Evolutionary conservation across 257 asterid genomes (phyloP).

Genomic region (Ballota nigra): DNA sequence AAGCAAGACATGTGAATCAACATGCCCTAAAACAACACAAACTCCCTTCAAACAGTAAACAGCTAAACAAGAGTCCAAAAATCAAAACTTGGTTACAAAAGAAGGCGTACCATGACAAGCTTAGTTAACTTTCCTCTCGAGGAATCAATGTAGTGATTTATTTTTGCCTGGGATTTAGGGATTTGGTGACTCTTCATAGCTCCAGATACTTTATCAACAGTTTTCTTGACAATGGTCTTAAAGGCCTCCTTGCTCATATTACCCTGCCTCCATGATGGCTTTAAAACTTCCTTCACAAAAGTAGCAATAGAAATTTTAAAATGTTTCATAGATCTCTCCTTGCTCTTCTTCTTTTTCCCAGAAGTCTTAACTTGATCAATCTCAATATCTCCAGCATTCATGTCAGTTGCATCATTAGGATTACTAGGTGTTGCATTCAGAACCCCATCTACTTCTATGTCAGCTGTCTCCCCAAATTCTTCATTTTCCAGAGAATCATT

Average conservation of each 20-base stretch:
- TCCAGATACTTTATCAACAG: constrained; percentile 98
- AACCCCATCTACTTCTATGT: constrained; percentile 69
- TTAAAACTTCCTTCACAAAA: constrained; percentile 90
- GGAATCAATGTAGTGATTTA: constrained; percentile 80
- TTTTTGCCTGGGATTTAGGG: constrained; percentile 85
- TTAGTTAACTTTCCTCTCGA: constrained; percentile 86
- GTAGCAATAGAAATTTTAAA: constrained; percentile 75
- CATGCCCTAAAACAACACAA: not conserved
- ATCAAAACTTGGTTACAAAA: constrained; percentile 11
- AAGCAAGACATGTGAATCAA: not conserved
- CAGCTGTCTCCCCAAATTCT: constrained; percentile 89
- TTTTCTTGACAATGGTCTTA: constrained; percentile 96
- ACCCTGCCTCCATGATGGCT: constrained; percentile 99
- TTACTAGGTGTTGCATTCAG: constrained; percentile 65
- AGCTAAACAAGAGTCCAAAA: constrained; percentile 8
- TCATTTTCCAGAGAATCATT: constrained; percentile 51
- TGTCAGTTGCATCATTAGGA: constrained; percentile 47
- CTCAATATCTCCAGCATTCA: constrained; percentile 62
- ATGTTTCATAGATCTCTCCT: constrained; percentile 64
- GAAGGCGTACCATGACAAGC: constrained; percentile 87
- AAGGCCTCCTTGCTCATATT: constrained; percentile 99
- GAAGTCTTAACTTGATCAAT: constrained; percentile 65
- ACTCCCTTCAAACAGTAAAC: not conserved
- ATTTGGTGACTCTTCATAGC: constrained; percentile 79
- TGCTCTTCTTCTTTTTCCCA: constrained; percentile 59